phyloP scores from a whole-genome alignment of 1,139 yeast genomes.

The Debaryomyces robertsiae region DNA sequence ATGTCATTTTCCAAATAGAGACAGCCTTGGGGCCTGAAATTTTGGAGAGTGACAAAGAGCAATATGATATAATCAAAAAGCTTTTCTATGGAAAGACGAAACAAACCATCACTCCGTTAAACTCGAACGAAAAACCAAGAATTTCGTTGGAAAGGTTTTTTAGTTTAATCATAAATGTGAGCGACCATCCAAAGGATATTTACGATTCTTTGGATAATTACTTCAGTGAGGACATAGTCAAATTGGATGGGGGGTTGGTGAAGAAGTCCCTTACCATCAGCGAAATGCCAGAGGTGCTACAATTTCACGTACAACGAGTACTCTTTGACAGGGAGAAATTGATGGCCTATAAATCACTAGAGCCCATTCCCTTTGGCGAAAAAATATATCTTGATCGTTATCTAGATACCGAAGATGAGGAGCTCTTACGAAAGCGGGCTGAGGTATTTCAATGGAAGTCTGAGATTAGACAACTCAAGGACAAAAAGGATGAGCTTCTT shows the following conservation, averaged over 20 bases:
- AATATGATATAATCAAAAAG: slow-evolving; percentile 72
- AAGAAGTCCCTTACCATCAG: slow-evolving; percentile 73
- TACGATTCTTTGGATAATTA: slow-evolving; percentile 89
- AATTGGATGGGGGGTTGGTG: slow-evolving; percentile 71
- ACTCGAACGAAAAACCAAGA: slow-evolving; percentile 55
- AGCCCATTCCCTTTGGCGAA: slow-evolving; percentile 80
- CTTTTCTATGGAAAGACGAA: slow-evolving; percentile 73
- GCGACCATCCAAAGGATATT: slow-evolving; percentile 84
- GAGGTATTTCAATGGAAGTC: slow-evolving; percentile 69
- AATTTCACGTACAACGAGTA: slow-evolving; percentile 91
- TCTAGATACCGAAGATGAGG: slow-evolving; percentile 68
- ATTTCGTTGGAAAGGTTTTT: slow-evolving; percentile 76
- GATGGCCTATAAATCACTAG: slow-evolving; percentile 79
- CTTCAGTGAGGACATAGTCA: slow-evolving; percentile 73
- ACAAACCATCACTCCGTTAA: slow-evolving; percentile 44
- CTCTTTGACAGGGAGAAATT: slow-evolving; percentile 76
- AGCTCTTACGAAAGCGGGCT: slow-evolving; percentile 52
- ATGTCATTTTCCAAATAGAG: slow-evolving; percentile 88
- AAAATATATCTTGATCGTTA: slow-evolving; percentile 84
- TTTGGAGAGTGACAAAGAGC: slow-evolving; percentile 78
- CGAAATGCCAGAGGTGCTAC: slow-evolving; percentile 77
- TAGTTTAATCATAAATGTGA: slow-evolving; percentile 79
- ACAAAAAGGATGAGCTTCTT: slow-evolving; percentile 44
- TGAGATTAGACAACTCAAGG: slow-evolving; percentile 48
- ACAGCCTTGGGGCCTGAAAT: slow-evolving; percentile 77